Percentiles rank a stretch among this genome's conserved stretches.
Conservation (phyloP, 2,329 filamentous ascomycete genomes). For the Fusarium goolgardi region DNA sequence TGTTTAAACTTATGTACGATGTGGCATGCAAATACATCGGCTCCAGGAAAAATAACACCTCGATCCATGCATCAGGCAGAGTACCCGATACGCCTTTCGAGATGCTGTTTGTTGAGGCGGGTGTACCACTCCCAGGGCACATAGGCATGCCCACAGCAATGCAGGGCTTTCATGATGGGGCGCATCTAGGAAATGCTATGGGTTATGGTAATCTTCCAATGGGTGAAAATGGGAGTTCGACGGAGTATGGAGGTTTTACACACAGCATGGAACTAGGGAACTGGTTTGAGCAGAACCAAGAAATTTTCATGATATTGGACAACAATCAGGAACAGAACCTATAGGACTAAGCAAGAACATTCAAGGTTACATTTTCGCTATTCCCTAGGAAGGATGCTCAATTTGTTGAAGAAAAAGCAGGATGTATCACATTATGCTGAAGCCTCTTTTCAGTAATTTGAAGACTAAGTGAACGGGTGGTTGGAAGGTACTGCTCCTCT, state of each 20-base stretch:
- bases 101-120: slow-evolving; percentile 13
- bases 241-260: not conserved
- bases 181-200: not conserved
- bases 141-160: not conserved
- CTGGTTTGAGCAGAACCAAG: slow-evolving; percentile 27
- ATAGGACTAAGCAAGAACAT: rapidly evolving
- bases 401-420: not conserved
- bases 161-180: rapidly evolving
- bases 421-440: not conserved
- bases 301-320: slow-evolving; percentile 24
- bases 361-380: not conserved
- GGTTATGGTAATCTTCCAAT: rapidly evolving
- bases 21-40: slow-evolving; percentile 4
- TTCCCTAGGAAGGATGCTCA: not conserved
- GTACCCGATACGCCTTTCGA: slow-evolving; percentile 21
- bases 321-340: not conserved
- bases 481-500: not conserved
- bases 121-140: not conserved
- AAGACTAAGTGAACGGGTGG: rapidly evolving
- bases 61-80: not conserved
- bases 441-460: too few relatives aligned
- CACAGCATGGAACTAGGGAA: slow-evolving; percentile 11
- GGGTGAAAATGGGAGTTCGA: not conserved
- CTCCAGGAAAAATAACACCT: not conserved
- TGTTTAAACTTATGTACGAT: slow-evolving; percentile 19